Evolutionary conservation across 768 basidiomycete genomes (phyloP).

Genomic region (Pisolithus albus): DNA sequence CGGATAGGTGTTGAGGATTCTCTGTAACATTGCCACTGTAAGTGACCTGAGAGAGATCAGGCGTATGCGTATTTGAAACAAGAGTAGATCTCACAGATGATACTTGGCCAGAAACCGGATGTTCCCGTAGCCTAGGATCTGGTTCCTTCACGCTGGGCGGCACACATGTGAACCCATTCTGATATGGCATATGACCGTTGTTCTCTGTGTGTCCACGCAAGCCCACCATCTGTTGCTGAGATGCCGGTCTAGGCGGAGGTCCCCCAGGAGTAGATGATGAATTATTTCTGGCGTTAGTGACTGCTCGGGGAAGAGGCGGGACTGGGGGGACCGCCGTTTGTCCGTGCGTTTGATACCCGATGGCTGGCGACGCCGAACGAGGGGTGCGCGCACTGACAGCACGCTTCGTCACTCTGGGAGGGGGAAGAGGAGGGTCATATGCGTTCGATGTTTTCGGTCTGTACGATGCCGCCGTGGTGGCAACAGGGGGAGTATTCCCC

Average conservation of each 20-base stretch:
- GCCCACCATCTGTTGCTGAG: slow-evolving; percentile 1
- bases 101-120: neutral
- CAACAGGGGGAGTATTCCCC: slow-evolving; percentile 26
- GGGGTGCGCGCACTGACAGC: slow-evolving; percentile 20
- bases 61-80: neutral
- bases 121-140: neutral
- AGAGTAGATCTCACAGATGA: neutral
- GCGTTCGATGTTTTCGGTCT: slow-evolving; percentile 65
- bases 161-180: neutral
- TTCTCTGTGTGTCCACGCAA: neutral
- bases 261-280: neutral
- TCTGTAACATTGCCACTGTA: neutral
- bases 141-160: neutral
- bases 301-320: slow-evolving; percentile 6
- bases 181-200: neutral
- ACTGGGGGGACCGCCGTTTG: slow-evolving; percentile 13
- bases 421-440: slow-evolving; percentile 70
- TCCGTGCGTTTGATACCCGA: slow-evolving; percentile 3
- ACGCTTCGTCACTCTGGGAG: slow-evolving; percentile 35
- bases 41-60: neutral
- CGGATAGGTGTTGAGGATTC: neutral
- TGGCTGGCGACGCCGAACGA: slow-evolving; percentile 16
- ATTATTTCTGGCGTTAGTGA: neutral
- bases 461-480: slow-evolving; percentile 39
- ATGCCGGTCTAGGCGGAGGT: neutral